Percentiles rank a stretch among this genome's conserved stretches.
Conservation (phyloP, 306 rosid genomes). For the Macrotyloma uniflorum region DNA sequence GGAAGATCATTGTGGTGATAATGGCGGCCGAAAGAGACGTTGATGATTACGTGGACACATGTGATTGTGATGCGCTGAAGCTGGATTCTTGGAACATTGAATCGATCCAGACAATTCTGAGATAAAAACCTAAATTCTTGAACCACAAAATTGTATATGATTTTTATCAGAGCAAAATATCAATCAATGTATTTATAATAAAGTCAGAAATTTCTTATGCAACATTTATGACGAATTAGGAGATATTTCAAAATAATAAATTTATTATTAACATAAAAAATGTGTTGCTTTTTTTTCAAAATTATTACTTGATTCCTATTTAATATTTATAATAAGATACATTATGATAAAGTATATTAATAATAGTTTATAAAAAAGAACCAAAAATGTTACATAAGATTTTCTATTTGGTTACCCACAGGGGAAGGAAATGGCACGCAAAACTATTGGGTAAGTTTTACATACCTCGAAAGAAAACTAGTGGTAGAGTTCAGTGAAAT, state of each 20-base stretch:
- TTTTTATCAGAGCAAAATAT: background rate
- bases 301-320: no score
- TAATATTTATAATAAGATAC: no score
- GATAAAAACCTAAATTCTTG: background rate
- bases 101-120: background rate
- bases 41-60: background rate
- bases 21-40: background rate
- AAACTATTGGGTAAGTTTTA: constrained; percentile 18
- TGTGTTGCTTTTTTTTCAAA: no score
- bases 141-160: background rate
- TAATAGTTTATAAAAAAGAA: no score
- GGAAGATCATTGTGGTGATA: background rate
- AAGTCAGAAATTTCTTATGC: no score
- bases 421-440: background rate
- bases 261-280: no score
- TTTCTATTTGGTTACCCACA: background rate
- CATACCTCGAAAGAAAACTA: background rate
- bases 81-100: background rate
- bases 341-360: no score
- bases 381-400: no score
- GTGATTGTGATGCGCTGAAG: constrained; percentile 14
- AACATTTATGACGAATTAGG: no score
- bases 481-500: no score
- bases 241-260: no score
- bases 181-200: background rate